Evolutionary conservation across 2,329 filamentous ascomycete species (phyloP), one percentile per base, ranked within the genome.

Genomic region (Knufia fluminis): DNA sequence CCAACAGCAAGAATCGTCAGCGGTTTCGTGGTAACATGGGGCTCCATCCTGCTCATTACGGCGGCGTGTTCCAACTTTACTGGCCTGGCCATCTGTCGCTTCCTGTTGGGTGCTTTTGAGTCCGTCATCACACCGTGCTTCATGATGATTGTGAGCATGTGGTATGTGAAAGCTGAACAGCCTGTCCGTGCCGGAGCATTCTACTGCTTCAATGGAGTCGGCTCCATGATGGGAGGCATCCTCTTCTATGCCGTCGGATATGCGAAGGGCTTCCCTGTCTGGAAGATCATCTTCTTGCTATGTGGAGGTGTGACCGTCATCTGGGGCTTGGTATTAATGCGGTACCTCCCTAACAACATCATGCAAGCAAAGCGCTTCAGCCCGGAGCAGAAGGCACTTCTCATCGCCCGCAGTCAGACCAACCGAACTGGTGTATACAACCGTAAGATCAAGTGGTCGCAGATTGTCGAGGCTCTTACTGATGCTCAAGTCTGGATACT

Each of bases 401-500:
- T 76, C 2, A 67, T 78, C n/a, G 72, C 73, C 41, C 71, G 77
- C 17, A 70, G 78, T 0, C 66, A 71, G 0, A 62, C 60, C 4
- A 78, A 80, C 54, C 63, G 68, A 14, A 69, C 74, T 50, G 76
- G 76, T 1, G 69, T 79, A 42, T 76, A 77, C 58, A 79, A 74
- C 54, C 65, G 66, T 4, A 64, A 72, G 19, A 73, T 73, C 60
- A 70, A 71, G 48, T 63, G 58, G 61, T 64, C 68, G 31, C 72
- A 74, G 59, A 68, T 71, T 3, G 63, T 65, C 49, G 71, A 78
- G 59, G 71, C 71, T 0, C 59, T 72, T 1, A 40, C 61, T 2
- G 78, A 82, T 55, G 68, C 74, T 0, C 79, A 80, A 61, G 77
- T 76, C 0, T 81, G 77, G 75, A 65, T 80, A n/a, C 57, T 80